Base-by-base conservation (phyloP, 129 eudicot genomes). In the Lactuca sativa region DNA sequence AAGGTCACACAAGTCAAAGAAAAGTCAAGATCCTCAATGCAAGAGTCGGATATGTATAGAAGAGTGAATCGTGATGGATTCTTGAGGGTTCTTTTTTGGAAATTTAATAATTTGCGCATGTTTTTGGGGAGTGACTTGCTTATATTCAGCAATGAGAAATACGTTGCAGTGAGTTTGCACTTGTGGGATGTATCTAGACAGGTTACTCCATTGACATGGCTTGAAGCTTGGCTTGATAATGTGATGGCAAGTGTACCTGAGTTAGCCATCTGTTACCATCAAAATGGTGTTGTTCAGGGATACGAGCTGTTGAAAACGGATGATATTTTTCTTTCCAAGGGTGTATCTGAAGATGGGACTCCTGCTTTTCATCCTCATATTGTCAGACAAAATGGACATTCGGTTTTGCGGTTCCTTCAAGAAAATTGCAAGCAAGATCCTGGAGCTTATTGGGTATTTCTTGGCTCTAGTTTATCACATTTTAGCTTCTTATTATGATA, bases 401-500 rank as follows among this genome's bases (percentile, higher is more conserved):
- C 95, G 7, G 99, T 95, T 75, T 66, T 95, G 73, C 82, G 99
- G 56, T 95, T 95, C 64, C 95, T 95, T 64, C 83, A 95, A 77
- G 99, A 89, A 63, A 95, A 95, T 73, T 95, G 99, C 91, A 85
- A 95, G 81, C 97, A 87, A 80, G 99, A 95, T 61, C 99, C 99
- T 74, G 99, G 99, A 77, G 99, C 97, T 74, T 95, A 95, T 77
- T 95, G 99, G 99, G 99, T 89, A 86, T 16, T 48, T 37, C 67
- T 37, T 34, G n/a, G 13, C 1, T 38, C 43, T 54, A 15, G 17
- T 64, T 53, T 4, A 15, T 56, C 40, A 38, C 7, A 44, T 67
- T 49, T 17, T 76, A 16, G 40, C 25, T 56, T 62, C 40, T 38
- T 74, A 8, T 71, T 61, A 10, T 56, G 59, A 25, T 66, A 25